Percentiles rank a stretch among this genome's conserved stretches.
phyloP scores from a whole-genome alignment of 2,329 filamentous ascomycete genomes.

The Xylogone sp. region DNA sequence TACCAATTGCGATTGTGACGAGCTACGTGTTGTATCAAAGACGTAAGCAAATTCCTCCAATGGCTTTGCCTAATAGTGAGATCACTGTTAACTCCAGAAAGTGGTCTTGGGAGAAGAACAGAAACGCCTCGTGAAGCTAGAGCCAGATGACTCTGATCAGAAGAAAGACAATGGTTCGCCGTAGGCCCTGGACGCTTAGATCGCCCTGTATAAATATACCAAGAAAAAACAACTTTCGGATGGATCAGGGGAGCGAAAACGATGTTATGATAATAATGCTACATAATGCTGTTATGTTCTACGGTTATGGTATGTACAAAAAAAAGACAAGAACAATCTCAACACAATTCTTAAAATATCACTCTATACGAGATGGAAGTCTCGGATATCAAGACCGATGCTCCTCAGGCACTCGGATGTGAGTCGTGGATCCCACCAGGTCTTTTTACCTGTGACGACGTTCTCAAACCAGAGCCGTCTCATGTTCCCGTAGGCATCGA shows the following conservation, averaged over 20 bases:
- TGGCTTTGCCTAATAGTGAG: no score
- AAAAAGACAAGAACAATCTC: neutral
- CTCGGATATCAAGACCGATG: neutral
- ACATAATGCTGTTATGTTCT: neutral
- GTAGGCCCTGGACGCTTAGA: no score
- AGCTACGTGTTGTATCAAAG: slow-evolving; percentile 28
- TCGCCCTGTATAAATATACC: neutral
- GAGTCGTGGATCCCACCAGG: neutral
- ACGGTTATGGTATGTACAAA: neutral
- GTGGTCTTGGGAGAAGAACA: slow-evolving; percentile 17
- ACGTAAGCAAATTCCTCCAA: no score
- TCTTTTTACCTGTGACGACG: neutral
- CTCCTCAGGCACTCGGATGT: neutral
- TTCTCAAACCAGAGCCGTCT: neutral
- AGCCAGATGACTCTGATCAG: neutral
- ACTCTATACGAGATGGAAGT: neutral
- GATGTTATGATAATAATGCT: neutral
- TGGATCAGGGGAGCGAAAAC: neutral
- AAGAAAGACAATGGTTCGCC: neutral
- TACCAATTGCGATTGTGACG: slow-evolving; percentile 28
- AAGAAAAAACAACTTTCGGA: neutral
- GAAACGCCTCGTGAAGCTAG: slow-evolving; percentile 12
- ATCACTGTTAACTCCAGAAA: neutral
- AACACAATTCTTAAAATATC: neutral
- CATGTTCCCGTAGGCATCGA: neutral